Evolutionary conservation across 495 filamentous ascomycete genomes (phyloP).

Genomic region (Elasticomyces elasticus): DNA sequence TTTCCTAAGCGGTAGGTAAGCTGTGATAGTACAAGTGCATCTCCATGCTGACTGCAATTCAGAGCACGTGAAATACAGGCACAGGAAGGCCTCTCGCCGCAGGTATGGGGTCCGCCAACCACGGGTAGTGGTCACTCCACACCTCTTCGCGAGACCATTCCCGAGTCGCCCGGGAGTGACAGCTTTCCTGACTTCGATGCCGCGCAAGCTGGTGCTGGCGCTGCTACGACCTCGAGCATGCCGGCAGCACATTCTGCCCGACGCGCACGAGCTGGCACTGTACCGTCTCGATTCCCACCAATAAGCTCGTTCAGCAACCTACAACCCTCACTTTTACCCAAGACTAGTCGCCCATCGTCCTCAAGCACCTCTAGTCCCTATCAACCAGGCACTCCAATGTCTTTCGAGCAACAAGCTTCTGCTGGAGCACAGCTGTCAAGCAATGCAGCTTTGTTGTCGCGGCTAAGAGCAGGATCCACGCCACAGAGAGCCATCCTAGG

Average conservation of each 20-base stretch:
- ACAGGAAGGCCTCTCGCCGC: constrained; percentile 79
- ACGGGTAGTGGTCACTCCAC: constrained; percentile 93
- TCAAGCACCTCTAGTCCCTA: constrained; percentile 92
- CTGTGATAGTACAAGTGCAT: constrained; percentile 8
- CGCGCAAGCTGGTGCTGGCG: constrained; percentile 10
- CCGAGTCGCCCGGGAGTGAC: constrained; percentile 89
- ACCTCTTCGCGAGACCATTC: constrained; percentile 90
- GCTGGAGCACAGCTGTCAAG: constrained; percentile 35
- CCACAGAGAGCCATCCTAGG: constrained; percentile 62
- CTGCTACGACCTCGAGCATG: constrained; percentile 36
- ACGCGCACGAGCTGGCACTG: constrained; percentile 85
- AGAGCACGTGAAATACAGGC: constrained; percentile 95
- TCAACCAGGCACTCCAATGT: constrained; percentile 61
- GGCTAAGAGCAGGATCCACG: constrained; percentile 89
- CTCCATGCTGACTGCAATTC: constrained; percentile 18
- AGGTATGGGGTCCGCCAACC: constrained; percentile 90
- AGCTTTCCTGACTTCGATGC: constrained; percentile 79
- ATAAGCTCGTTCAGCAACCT: constrained; percentile 50
- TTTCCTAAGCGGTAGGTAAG: constrained; percentile 82
- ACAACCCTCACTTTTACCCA: constrained; percentile 59
- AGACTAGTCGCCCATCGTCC: constrained; percentile 78
- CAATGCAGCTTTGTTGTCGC: constrained; percentile 66
- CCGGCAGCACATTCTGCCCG: constrained; percentile 39
- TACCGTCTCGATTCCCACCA: constrained; percentile 85
- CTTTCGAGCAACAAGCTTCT: constrained; percentile 43